Evolutionary conservation across 2,329 filamentous ascomycete genomes (phyloP), one percentile per base, ranked within the genome.

Genomic region (Colletotrichum euphorbiae): DNA sequence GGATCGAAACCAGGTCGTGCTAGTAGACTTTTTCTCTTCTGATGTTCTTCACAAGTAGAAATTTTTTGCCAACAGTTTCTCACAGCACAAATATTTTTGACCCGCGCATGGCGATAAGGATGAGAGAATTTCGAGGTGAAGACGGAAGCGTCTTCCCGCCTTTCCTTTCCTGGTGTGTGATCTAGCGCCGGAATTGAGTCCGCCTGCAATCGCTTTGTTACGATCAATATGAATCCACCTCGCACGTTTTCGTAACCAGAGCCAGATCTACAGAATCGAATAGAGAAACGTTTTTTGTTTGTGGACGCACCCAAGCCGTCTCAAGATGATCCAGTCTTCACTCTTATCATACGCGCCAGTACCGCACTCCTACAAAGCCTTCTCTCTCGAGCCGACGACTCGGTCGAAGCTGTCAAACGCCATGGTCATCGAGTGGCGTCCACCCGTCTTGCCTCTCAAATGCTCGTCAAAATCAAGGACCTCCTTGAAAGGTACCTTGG

Each of bases 391-490:
- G 0, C 85, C 86, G 1, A 84, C 82, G 1, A 89, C 86, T 57
- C 80, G 78, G 57, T 87, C 85, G 72, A 89, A 88, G 6, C 82
- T 86, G 70, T 87, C 86, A 72, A 88, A 84, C 4, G 84, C 81
- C 85, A 89, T 86, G 1, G 85, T 86, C 76, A 89, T 81, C 5
- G 85, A 82, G 74, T 89, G 87, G 2, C 96, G 85, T 0, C 96
- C 96, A 3, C 91, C 92, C 3, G 95, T 99, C 82, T 97, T 86
- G 79, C 93, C 94, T 59, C 96, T 85, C 71, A 99, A 80, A 76
- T 97, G 93, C 77, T 93, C 93, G 73, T 98, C 84, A 78, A 98
- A 99, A 46, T 95, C 93, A 40, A 98, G 90, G 93, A 98, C 98
- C 80, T 98, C 95, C 80, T 96, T 97, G 74, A 98, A 84, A 36